Base-by-base conservation (phyloP, 2,329 filamentous ascomycete species). In the Hirsutella thompsonii region DNA sequence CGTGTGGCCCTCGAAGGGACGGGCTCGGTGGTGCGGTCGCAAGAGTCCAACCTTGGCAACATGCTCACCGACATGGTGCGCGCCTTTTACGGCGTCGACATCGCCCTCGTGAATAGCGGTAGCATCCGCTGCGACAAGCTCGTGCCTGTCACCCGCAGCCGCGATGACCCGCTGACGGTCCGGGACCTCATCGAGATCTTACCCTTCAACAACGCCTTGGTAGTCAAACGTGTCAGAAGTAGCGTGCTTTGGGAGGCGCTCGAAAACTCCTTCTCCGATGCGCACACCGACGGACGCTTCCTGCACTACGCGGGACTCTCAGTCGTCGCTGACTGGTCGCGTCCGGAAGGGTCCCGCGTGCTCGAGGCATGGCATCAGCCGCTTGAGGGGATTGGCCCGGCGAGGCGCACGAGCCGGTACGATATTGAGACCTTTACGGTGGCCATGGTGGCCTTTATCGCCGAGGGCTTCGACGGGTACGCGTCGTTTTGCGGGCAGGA, bases 21-120 rank as follows among this genome's bases (percentile, higher is more conserved):
- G 28, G 39, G 39, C 19, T 36, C 40, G 16, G 39, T 44, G 14
- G 44, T 53, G 20, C 47, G 52, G 9, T 47, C 48, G 30, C 40
- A 46, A 35, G 52, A 54, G 39, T 51, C 51, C 8, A 54, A 52
- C 33, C 37, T 54, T 3, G 51, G 52, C 11, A 54, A 54, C 34
- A 49, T 54, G 46, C 40, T 53, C 2, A 49, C 51, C 6, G 51
- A 53, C 40, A 47, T 44, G 10, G 45, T 51, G 14, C 45, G 51
- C 5, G 52, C 49, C 3, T 54, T 50, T 35, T 53, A 54, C 32
- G 41, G 46, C 20, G 44, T 46, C 10, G 51, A 54, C 20, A 51
- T 54, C 18, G 46, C 48, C 3, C 45, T 54, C 14, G 46, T 54
- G 32, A 54, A 54, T 20, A 51, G 51, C 23, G 52, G 52, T n/a